Evolutionary conservation across 768 basidiomycete species (phyloP).

Genomic region (Hygrocybe coccinea): DNA sequence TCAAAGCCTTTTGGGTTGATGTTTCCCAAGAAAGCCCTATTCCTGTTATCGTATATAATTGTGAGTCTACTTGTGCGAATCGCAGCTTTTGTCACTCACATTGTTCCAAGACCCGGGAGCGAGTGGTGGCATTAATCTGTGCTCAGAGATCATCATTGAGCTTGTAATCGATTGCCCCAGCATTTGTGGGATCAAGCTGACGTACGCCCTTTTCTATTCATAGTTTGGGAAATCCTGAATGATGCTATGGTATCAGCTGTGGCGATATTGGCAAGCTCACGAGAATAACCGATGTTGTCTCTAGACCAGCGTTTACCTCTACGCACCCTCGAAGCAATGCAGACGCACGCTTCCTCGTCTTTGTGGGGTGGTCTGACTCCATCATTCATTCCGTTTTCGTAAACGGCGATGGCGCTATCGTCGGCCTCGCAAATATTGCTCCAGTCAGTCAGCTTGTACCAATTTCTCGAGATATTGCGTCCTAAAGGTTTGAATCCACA

Average conservation of each 20-base stretch:
- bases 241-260: conserved; percentile 45
- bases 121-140: conserved; percentile 84
- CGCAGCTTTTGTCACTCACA: conserved; percentile 4
- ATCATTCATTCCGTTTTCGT: conserved; percentile 66
- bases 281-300: conserved; percentile 67
- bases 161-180: conserved; percentile 75
- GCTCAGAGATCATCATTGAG: conserved; percentile 81
- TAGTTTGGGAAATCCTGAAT: neutral
- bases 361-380: conserved; percentile 85
- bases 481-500: conserved; percentile 23
- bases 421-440: conserved; percentile 80
- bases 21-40: conserved; percentile 77
- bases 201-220: conserved; percentile 43
- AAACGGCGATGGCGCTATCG: conserved; percentile 84
- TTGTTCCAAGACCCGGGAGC: conserved; percentile 68
- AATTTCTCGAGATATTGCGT: conserved; percentile 11
- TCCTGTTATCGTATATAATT: conserved; percentile 86
- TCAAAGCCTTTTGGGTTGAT: conserved; percentile 76
- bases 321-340: conserved; percentile 64
- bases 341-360: conserved; percentile 70
- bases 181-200: conserved; percentile 83
- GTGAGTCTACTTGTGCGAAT: conserved; percentile 38
- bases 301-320: conserved; percentile 49
- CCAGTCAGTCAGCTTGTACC: conserved; percentile 58
- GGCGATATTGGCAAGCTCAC: conserved; percentile 90